phyloP scores from a whole-genome alignment of 495 filamentous ascomycete genomes.

The Penicillium pulvis region DNA sequence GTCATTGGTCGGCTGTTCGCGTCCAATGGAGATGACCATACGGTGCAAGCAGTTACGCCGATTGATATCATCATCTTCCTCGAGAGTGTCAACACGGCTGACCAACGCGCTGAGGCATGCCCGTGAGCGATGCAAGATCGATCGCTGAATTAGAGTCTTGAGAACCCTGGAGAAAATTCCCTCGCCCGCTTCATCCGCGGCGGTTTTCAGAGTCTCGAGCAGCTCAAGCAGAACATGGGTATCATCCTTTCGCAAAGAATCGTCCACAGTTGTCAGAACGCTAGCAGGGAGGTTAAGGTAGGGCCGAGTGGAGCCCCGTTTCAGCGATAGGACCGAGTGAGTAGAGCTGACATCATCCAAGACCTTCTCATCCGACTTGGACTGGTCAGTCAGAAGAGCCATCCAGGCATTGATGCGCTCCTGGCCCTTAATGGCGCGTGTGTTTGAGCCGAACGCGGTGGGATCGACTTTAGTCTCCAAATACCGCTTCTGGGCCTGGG shows the following conservation, averaged over 20 bases:
- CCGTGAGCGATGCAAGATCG: slow-evolving; percentile 71
- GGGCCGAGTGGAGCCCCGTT: slow-evolving; percentile 67
- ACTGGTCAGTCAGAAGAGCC: slow-evolving; percentile 57
- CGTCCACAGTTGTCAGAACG: slow-evolving; percentile 72
- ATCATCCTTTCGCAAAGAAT: slow-evolving; percentile 76
- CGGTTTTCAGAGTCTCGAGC: slow-evolving; percentile 58
- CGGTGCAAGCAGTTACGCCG: slow-evolving; percentile 91
- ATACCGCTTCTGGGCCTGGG: slow-evolving; percentile 76
- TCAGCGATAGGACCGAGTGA: slow-evolving; percentile 69
- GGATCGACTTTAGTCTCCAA: slow-evolving; percentile 85
- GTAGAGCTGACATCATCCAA: slow-evolving; percentile 71
- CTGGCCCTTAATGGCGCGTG: slow-evolving; percentile 63
- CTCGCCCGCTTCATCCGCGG: slow-evolving; percentile 48
- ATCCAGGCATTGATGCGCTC: slow-evolving; percentile 89
- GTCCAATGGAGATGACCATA: slow-evolving; percentile 84
- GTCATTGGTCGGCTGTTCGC: slow-evolving; percentile 65
- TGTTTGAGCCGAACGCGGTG: slow-evolving; percentile 79
- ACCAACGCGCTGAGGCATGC: slow-evolving; percentile 70
- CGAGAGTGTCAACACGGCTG: slow-evolving; percentile 63
- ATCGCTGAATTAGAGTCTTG: slow-evolving; percentile 79
- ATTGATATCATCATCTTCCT: slow-evolving; percentile 91
- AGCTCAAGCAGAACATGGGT: slow-evolving; percentile 57
- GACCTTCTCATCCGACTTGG: slow-evolving; percentile 63
- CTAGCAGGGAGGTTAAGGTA: slow-evolving; percentile 67
- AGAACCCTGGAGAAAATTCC: slow-evolving; percentile 60